Evolutionary conservation across 1,284 basidiomycete genomes (phyloP), one percentile per base, ranked within the genome.

Genomic region (Leccinum solheimii): DNA sequence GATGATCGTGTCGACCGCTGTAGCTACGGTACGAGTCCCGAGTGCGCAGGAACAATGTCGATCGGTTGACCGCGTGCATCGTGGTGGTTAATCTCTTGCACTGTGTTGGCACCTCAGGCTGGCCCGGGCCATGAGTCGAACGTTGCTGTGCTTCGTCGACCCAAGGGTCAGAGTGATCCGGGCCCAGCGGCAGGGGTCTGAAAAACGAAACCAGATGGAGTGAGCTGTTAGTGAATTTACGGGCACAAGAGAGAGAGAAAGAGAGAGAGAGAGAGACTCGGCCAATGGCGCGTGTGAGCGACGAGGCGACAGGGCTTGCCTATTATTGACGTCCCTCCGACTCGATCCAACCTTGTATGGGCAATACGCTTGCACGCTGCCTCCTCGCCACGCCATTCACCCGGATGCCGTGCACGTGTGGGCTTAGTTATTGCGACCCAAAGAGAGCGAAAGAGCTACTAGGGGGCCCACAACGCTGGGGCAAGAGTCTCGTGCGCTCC

Each of bases 251-350:
- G 43, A 19, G 40, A 43, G 1, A 11, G n/a, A 43, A 5, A 10
- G n/a, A 43, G n/a, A 45, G 11, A 16, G 40, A 43, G 43, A 11
- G 43, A 19, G 6, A 45, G n/a, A 19, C 43, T 45, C 43, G 43
- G 43, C n/a, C 32, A 32, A 13, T 19, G 50, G 27, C 26, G 68
- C 71, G 69, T 70, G 69, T 70, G 66, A 72, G 66, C 69, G 71
- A 72, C 61, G 71, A 70, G 69, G 69, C 62, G 61, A 56, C 55
- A 45, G 34, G 30, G 32, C 34, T 26, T 36, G 21, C 54, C 50
- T 16, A 23, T 26, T 26, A 27, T 50, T 30, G 48, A 43, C 59
- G 53, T 36, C 58, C n/a, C 48, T 56, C 54, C 56, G 49, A 61
- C 58, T 30, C 40, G 57, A 65, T 60, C 58, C 56, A 57, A 52